Percentiles rank a stretch among this genome's conserved stretches.
Conservation (phyloP, 768 basidiomycete genomes). For the Suillus hirtellus region DNA sequence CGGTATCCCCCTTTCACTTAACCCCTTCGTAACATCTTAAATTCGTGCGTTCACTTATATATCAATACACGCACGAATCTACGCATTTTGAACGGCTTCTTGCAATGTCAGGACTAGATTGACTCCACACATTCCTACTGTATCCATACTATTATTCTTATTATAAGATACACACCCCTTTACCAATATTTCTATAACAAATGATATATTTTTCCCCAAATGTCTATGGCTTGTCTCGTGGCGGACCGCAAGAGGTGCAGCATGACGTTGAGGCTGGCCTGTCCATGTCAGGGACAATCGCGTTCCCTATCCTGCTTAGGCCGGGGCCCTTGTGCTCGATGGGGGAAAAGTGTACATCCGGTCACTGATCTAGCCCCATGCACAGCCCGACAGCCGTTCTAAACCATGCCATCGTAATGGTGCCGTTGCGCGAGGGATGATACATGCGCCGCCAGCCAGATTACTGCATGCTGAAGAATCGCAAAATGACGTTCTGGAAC, state of each 20-base stretch:
- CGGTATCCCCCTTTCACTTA: neutral
- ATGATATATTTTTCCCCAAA: neutral
- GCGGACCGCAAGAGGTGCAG: neutral
- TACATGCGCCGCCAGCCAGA: neutral
- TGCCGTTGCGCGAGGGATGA: neutral
- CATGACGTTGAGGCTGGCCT: neutral
- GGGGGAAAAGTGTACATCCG: neutral
- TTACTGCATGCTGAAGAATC: neutral
- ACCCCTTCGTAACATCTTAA: neutral
- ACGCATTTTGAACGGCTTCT: neutral
- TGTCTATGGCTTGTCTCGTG: neutral
- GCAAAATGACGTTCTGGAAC: neutral
- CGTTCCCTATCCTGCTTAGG: neutral
- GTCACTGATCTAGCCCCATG: neutral
- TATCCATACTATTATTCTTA: slow-evolving; percentile 9
- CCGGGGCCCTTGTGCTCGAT: neutral
- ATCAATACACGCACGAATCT: neutral
- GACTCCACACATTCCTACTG: neutral
- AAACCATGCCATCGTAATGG: neutral
- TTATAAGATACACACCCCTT: neutral
- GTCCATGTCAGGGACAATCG: neutral
- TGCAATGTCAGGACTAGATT: neutral
- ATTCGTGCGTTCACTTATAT: neutral
- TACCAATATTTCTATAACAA: neutral
- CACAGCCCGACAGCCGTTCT: neutral